These are phyloP conservation scores for Termitomyces sp. DNA, from an alignment of 768 basidiomycete species.

Conservation along the genomic window DNA sequence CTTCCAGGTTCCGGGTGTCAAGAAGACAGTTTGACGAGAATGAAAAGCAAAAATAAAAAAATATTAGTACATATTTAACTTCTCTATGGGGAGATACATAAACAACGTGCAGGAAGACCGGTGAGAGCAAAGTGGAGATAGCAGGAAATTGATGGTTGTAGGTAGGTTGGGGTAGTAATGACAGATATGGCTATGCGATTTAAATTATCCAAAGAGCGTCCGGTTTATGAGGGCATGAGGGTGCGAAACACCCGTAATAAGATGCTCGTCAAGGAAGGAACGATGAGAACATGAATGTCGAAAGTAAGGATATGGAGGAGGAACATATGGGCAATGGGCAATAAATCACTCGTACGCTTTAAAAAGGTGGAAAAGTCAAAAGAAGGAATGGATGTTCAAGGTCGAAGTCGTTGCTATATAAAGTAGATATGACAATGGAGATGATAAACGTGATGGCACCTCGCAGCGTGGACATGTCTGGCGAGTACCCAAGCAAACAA, in stretches of 20 bases:
- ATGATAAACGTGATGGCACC: neutral
- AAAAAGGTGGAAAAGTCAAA: constrained; percentile 1
- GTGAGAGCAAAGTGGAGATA: neutral
- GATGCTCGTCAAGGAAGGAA: neutral
- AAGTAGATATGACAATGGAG: neutral
- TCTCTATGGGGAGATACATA: constrained; percentile 8
- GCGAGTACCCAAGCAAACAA: neutral
- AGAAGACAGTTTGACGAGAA: neutral
- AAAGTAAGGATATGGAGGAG: neutral
- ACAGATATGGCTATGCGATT: neutral
- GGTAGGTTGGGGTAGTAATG: neutral
- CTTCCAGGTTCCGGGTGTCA: neutral
- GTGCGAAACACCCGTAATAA: neutral
- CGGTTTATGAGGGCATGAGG: neutral
- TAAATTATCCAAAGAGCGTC: constrained; percentile 4
- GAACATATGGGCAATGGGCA: neutral
- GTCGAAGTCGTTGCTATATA: constrained; percentile 8
- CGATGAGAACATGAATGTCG: neutral
- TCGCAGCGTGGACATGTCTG: constrained; percentile 1
- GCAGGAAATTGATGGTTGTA: neutral
- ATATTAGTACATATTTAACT: constrained; percentile 10
- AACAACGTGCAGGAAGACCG: constrained; percentile 5
- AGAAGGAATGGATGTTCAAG: constrained; percentile 6
- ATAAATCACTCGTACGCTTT: constrained; percentile 10
- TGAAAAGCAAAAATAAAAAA: neutral